phyloP scores from a whole-genome alignment of 352 stramenopile genomes.

The Globisporangium nodosum region DNA sequence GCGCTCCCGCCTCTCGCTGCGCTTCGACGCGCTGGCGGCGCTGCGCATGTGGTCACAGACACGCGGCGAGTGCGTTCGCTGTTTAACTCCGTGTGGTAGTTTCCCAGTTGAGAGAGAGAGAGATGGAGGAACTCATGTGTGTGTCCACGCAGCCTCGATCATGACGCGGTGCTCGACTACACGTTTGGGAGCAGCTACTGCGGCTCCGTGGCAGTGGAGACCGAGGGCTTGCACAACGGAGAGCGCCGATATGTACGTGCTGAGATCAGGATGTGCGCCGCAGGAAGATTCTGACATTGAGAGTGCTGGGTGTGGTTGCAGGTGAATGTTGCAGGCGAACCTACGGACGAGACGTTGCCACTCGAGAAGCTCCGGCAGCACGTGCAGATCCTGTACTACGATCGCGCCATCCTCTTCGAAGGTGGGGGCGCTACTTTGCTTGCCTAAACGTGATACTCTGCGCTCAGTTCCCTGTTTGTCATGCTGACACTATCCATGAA shows the following conservation, averaged over 20 bases:
- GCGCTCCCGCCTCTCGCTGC: constrained; percentile 21
- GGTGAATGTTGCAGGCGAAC: constrained; percentile 6
- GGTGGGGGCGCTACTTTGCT: constrained; percentile 15
- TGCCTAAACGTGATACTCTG: background rate
- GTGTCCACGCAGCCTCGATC: constrained; percentile 14
- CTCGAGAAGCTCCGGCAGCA: constrained; percentile 50
- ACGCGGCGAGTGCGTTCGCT: constrained; percentile 16
- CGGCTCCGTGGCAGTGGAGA: constrained; percentile 23
- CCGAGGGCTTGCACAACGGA: background rate
- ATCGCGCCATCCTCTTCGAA: constrained; percentile 56
- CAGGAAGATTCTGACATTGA: background rate
- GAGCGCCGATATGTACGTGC: constrained; percentile 5
- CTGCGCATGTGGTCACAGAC: constrained; percentile 35
- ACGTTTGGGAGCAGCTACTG: constrained; percentile 40
- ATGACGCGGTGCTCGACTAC: constrained; percentile 48
- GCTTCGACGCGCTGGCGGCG: constrained; percentile 35
- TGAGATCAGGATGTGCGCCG: background rate
- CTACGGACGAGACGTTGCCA: constrained; percentile 31
- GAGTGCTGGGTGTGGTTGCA: background rate
- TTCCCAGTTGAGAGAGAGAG: too few species aligned
- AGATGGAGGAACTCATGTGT: background rate
- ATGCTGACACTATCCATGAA: background rate
- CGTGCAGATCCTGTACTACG: constrained; percentile 52
- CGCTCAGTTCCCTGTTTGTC: too few species aligned
- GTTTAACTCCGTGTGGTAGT: background rate